phyloP scores from a whole-genome alignment of 257 asterid genomes.

The Anisodus acutangulus region DNA sequence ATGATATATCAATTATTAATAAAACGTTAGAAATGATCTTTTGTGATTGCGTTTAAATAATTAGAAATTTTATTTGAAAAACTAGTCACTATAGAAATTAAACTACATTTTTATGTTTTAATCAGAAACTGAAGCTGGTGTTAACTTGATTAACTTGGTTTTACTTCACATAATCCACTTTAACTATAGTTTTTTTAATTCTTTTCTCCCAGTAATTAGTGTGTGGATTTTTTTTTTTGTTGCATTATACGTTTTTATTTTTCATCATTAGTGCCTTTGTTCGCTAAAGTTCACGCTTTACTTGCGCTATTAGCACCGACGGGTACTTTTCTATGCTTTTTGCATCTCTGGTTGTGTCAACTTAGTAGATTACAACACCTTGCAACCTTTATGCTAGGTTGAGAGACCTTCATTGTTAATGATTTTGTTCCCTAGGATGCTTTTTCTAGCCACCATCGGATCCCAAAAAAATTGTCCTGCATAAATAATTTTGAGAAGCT shows the following conservation, averaged over 20 bases:
- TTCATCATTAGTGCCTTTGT: constrained; percentile 11
- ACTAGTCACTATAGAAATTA: constrained; percentile 14
- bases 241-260: not conserved
- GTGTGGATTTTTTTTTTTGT: not conserved
- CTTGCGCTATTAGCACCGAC: not conserved
- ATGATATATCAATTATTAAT: not conserved
- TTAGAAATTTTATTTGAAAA: not conserved
- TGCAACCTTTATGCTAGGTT: not conserved
- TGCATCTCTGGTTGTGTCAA: not conserved
- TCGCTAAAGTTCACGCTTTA: not conserved
- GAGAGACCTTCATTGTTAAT: not conserved
- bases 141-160: not conserved
- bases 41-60: not conserved
- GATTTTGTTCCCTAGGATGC: not conserved
- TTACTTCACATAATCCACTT: not conserved
- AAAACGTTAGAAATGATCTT: not conserved
- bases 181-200: not conserved
- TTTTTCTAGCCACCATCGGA: not conserved
- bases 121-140: not conserved
- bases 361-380: not conserved
- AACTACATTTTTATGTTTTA: not conserved
- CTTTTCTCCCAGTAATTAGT: not conserved
- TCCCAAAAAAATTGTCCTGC: not conserved
- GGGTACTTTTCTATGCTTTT: constrained; percentile 9
- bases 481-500: not conserved